phyloP scores from a whole-genome alignment of 768 basidiomycete genomes.

The Lactifluus hygrophoroides region DNA sequence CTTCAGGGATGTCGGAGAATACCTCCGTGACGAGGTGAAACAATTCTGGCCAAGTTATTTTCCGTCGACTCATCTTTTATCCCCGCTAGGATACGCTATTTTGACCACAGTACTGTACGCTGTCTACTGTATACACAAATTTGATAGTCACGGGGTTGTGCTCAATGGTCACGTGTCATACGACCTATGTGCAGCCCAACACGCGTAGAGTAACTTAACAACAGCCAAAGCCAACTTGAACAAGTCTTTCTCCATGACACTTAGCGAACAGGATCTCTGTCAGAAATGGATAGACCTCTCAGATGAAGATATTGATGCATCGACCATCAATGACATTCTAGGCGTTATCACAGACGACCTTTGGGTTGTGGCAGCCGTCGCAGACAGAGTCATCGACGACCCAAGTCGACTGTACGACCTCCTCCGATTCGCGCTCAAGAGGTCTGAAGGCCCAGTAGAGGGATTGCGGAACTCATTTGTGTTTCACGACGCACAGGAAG shows the following conservation, averaged over 20 bases:
- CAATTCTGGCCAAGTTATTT: neutral
- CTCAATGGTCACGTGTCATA: too few relatives aligned
- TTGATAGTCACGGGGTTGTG: neutral
- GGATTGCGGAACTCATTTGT: slow-evolving; percentile 21
- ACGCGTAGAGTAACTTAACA: too few relatives aligned
- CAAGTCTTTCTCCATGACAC: slow-evolving; percentile 14
- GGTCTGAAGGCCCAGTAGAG: slow-evolving; percentile 44
- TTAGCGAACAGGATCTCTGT: slow-evolving; percentile 22
- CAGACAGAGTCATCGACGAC: slow-evolving; percentile 57
- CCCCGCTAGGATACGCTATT: slow-evolving; percentile 66
- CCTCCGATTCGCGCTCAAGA: slow-evolving; percentile 53
- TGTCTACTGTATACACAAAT: neutral
- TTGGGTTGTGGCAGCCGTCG: slow-evolving; percentile 71
- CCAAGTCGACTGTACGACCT: slow-evolving; percentile 46
- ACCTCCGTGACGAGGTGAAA: slow-evolving; percentile 86
- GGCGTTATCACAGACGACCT: slow-evolving; percentile 51
- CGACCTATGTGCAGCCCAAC: too few relatives aligned
- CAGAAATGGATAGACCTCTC: slow-evolving; percentile 47
- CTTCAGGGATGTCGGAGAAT: slow-evolving; percentile 91
- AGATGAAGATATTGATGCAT: slow-evolving; percentile 50
- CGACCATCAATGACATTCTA: slow-evolving; percentile 41
- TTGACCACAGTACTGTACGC: slow-evolving; percentile 27
- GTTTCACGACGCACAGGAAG: slow-evolving; percentile 17
- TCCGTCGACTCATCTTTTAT: neutral
- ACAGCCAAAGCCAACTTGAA: too few relatives aligned